These are phyloP conservation scores for Aspergillus felis DNA, from an alignment of 2,329 filamentous ascomycete species.

Conservation along the genomic window DNA sequence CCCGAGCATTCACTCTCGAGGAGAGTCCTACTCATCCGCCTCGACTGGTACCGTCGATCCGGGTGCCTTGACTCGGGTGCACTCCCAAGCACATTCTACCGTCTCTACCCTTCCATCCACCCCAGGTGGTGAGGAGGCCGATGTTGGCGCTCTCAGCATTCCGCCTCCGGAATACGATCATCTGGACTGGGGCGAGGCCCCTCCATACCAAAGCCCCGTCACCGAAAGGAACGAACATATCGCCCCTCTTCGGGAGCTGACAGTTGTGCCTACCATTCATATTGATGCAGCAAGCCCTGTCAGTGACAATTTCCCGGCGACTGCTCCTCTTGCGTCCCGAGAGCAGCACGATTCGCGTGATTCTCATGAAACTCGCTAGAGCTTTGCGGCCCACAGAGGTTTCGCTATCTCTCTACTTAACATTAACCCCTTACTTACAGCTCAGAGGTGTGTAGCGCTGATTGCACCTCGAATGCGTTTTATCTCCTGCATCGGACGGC, in stretches of 20 bases:
- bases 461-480: neutral
- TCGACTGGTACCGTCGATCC: constrained; percentile 27
- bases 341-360: neutral
- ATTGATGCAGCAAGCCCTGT: constrained; percentile 28
- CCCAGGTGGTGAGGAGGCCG: constrained; percentile 28
- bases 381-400: neutral
- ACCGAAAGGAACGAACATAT: constrained; percentile 12
- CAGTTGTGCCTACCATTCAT: constrained; percentile 30
- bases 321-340: constrained; percentile 1
- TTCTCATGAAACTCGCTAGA: neutral
- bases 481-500: neutral
- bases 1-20: constrained; percentile 27
- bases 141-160: constrained; percentile 35
- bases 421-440: neutral
- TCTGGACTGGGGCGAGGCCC: constrained; percentile 42
- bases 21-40: constrained; percentile 32
- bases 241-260: constrained; percentile 16
- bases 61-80: constrained; percentile 23
- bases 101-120: constrained; percentile 18
- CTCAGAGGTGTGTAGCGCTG: neutral
- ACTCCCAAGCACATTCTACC: constrained; percentile 24
- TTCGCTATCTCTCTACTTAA: neutral
- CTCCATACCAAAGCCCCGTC: constrained; percentile 34
- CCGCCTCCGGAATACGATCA: constrained; percentile 42
- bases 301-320: constrained; percentile 10